Conservation (phyloP, 306 rosid genomes). For the Prunus persica region Prunus_persica_NCBIv2 NC_034009.1:27265501-27266000, state of each 20-base stretch:
- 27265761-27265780: constrained; percentile 79
- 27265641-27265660: constrained; percentile 79
- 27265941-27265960: background rate
- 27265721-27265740: constrained; percentile 90
- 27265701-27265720: constrained; percentile 85
- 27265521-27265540: background rate
- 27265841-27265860: background rate
- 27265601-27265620: constrained; percentile 1
- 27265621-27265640: constrained; percentile 6
- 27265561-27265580: background rate
- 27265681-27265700: constrained; percentile 93
- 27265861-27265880: background rate
- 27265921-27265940: background rate
- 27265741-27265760: constrained; percentile 74
- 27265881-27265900: background rate
- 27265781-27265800: constrained; percentile 62
- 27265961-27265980: background rate
- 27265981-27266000: background rate
- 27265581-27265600: background rate
- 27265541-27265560: background rate
- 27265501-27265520: background rate
- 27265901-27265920: background rate
- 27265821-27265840: constrained; percentile 2
- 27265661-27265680: constrained; percentile 75
- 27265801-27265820: constrained; percentile 14